Base-by-base conservation (phyloP, 176 grass and related monocot genomes). In the Hordeum marinum region DNA sequence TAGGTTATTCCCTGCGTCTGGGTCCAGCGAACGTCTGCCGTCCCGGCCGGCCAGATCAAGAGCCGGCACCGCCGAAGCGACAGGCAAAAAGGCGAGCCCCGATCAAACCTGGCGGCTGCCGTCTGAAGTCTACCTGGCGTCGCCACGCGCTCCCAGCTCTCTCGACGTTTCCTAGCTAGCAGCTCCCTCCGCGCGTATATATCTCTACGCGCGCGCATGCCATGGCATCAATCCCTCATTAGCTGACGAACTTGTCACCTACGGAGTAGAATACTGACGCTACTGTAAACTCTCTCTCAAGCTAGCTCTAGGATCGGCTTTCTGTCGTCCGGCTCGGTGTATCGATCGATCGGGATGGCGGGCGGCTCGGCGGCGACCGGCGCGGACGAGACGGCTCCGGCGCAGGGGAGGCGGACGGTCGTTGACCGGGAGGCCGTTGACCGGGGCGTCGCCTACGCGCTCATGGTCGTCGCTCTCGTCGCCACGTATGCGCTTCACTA, bases 401-500 rank as follows among this genome's bases (percentile, higher is more conserved):
- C 34, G 57, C 62, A 23, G 37, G 37, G 35, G 15, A 63, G 40
- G 23, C 74, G 73, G 54, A 21, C 31, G 80, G 37, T 92, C 26
- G 12, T 73, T 17, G 90, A 92, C 57, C 77, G 65, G 34, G 86
- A 88, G 71, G 83, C 76, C 63, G 87, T 95, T 29, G 93, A 95
- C 69, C 80, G 78, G 35, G 93, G 83, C 14, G 58, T 95, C 54
- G 90, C 90, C 79, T 95, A 90, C 75, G 64, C 25, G 83, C 86
- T 95, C 76, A 92, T 95, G 90, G 79, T 76, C 27, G 46, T 77
- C 34, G 90, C 88, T 13, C 93, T 95, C 71, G 67, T 90, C 67
- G 63, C 79, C 79, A 95, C 93, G 2, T 92, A 92, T 81, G 66
- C 85, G 52, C 67, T 95, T 26, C 93, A 95, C 35, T 95, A 50